Evolutionary conservation across 805 yeast species (phyloP), one percentile per base, ranked within the genome.

Genomic region (Candida arabinofermentans): DNA sequence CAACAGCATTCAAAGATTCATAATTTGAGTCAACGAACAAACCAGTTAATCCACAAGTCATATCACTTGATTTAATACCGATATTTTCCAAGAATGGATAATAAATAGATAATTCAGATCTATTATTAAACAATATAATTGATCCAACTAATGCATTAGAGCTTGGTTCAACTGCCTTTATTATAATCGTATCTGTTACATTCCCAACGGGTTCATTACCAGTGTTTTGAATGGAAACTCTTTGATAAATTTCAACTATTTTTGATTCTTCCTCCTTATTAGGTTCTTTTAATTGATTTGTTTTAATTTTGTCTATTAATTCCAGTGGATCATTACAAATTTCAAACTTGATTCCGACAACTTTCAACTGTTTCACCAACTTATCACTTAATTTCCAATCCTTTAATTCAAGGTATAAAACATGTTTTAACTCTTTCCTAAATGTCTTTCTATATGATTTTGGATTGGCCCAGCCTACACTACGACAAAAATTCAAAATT

Each of bases 331-430:
- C 66, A 44, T 60, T 64, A 50, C 79, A 72, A n/a, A 77, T 66
- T 50, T 76, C 81, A 57, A 79, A 77, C 46, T 77, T 61, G 12
- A 78, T 72, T 3, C 82, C 81, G 30, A 76, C 75, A 42, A 76
- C 73, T 64, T 73, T 75, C 47, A 79, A 64, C 46, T 75, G 80
- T 38, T 73, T 61, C 32, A 77, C 74, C 6, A 78, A 68, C 48
- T 75, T 75, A 43, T 72, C 69, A 2, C 81, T 74, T 5, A 79
- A 78, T 45, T 58, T 65, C 83, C 83, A 78, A 24, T 61, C 55
- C 4, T 58, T 56, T 22, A 77, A 51, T 38, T 69, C 55, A 39
- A 79, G 54, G 13, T 67, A 50, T 71, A 78, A 63, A 4, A 73
- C 55, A 41, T 64, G 59, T 35, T 41, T 53, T 27, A 38, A 39